Evolutionary conservation across 805 yeast genomes (phyloP).

Genomic region (Lipomyces spencermartinsiae): DNA sequence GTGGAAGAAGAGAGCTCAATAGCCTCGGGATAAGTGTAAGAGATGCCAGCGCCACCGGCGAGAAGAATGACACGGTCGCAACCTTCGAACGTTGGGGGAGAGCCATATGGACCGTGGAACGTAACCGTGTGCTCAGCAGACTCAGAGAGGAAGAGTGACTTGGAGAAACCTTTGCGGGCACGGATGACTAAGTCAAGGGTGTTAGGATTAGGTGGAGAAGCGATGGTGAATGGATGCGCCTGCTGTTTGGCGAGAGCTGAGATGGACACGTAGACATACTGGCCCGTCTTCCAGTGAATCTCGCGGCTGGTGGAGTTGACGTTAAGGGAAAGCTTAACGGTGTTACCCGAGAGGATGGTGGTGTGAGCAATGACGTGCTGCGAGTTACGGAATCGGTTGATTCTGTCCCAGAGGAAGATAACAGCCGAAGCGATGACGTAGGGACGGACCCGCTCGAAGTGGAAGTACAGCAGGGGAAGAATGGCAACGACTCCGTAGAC

Average conservation of each 20-base stretch:
- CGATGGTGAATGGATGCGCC: conserved; percentile 40
- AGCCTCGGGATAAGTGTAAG: conserved; percentile 44
- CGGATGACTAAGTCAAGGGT: conserved; percentile 43
- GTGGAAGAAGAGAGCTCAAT: conserved; percentile 34
- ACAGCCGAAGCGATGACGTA: conserved; percentile 38
- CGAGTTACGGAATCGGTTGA: conserved; percentile 36
- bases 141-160: conserved; percentile 37
- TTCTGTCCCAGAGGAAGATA: conserved; percentile 37
- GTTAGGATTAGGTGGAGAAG: conserved; percentile 39
- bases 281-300: conserved; percentile 40
- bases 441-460: conserved; percentile 39
- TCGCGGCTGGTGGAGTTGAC: conserved; percentile 36
- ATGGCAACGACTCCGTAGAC: conserved; percentile 38
- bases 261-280: conserved; percentile 36
- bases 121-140: conserved; percentile 38
- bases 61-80: conserved; percentile 40
- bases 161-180: conserved; percentile 45
- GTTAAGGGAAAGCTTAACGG: conserved; percentile 37
- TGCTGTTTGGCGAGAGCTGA: conserved; percentile 35
- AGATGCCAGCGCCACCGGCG: conserved; percentile 47
- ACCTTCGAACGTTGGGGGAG: conserved; percentile 38
- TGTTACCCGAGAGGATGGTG: conserved; percentile 38
- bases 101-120: conserved; percentile 39
- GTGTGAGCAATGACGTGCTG: conserved; percentile 35
- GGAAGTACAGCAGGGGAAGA: conserved; percentile 38